Conservation (phyloP, 805 yeast species). For the Candida xyloterini region DNA sequence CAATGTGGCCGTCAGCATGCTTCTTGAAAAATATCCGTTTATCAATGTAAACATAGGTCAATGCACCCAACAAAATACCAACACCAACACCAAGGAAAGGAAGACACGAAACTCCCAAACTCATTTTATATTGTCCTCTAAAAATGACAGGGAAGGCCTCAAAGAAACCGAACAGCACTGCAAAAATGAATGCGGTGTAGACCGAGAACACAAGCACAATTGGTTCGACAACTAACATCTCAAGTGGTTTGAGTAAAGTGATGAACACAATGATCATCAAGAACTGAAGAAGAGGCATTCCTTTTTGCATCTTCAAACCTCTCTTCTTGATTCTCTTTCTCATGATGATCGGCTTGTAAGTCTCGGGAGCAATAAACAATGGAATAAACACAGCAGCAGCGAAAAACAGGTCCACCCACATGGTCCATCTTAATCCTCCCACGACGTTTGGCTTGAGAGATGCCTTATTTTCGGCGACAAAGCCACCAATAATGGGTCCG, state of each 20-base stretch:
- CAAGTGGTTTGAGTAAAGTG: constrained; percentile 59
- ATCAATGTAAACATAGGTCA: constrained; percentile 49
- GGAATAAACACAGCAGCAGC: constrained; percentile 53
- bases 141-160: constrained; percentile 78
- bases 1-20: constrained; percentile 60
- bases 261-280: constrained; percentile 45
- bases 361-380: constrained; percentile 55
- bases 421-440: constrained; percentile 64
- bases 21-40: constrained; percentile 48
- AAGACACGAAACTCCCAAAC: constrained; percentile 59
- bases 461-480: constrained; percentile 52
- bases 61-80: constrained; percentile 59
- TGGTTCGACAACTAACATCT: constrained; percentile 71
- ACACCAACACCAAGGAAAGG: constrained; percentile 71
- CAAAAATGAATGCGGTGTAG: constrained; percentile 72
- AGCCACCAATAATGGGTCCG: constrained; percentile 74
- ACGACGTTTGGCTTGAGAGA: constrained; percentile 16
- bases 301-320: constrained; percentile 46
- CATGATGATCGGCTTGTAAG: constrained; percentile 68
- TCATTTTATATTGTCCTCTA: constrained; percentile 60
- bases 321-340: constrained; percentile 57
- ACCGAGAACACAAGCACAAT: constrained; percentile 67
- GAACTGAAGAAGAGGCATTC: constrained; percentile 35
- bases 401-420: constrained; percentile 70
- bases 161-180: constrained; percentile 75